Percentiles rank a stretch among this genome's conserved stretches.
These are phyloP conservation scores for Tetrapisispora taiwanensis DNA, from an alignment of 805 yeast genomes.

Conservation along the genomic window DNA sequence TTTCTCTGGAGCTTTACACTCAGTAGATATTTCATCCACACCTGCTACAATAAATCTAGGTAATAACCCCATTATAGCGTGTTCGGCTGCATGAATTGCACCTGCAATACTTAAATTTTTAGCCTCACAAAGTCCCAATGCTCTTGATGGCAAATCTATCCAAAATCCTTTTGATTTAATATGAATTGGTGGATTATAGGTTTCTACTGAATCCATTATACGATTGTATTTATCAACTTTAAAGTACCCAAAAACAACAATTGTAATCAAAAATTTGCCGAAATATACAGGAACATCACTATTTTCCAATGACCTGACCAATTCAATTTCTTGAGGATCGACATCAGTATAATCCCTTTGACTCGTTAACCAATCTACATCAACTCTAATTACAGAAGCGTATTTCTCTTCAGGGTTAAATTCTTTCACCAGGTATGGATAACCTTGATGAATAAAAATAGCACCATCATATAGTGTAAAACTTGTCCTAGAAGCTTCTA, in stretches of 20 bases:
- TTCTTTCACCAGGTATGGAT: conserved; percentile 76
- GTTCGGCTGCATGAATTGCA: conserved; percentile 95
- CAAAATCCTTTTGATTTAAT: conserved; percentile 74
- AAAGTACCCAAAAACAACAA: conserved; percentile 84
- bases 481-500: conserved; percentile 80
- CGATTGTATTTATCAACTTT: conserved; percentile 67
- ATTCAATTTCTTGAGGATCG: conserved; percentile 70
- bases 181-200: conserved; percentile 73
- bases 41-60: conserved; percentile 68
- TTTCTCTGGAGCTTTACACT: conserved; percentile 95
- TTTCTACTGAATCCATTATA: conserved; percentile 90
- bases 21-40: conserved; percentile 73
- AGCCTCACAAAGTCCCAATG: conserved; percentile 44
- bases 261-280: conserved; percentile 66
- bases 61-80: conserved; percentile 69
- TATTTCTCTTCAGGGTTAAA: conserved; percentile 67
- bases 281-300: conserved; percentile 56
- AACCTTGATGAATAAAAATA: conserved; percentile 87
- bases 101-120: conserved; percentile 69
- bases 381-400: conserved; percentile 80
- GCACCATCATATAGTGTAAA: conserved; percentile 91
- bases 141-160: conserved; percentile 73
- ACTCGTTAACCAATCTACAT: conserved; percentile 87
- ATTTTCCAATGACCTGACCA: conserved; percentile 42
- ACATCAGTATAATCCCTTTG: conserved; percentile 92